phyloP scores from a whole-genome alignment of 2,329 filamentous ascomycete species.

The Metarhizium sp. region DNA sequence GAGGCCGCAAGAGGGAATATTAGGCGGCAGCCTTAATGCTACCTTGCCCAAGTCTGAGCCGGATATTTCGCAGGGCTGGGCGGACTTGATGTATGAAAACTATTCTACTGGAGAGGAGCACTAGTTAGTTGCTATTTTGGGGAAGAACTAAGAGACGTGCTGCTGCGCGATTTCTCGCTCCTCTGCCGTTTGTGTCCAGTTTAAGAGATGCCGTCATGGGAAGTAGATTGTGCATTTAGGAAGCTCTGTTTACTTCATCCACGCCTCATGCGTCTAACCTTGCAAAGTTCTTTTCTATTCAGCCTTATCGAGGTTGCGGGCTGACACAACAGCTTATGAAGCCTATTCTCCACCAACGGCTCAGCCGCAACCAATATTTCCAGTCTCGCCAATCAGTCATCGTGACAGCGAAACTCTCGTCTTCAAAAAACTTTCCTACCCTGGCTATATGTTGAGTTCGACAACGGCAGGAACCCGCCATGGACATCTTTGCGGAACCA shows the following conservation, averaged over 20 bases:
- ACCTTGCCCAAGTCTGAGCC: conserved; percentile 3
- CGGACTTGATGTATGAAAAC: conserved; percentile 3
- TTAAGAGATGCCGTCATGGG: too few species aligned
- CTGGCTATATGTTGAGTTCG: neutral
- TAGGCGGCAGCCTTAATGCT: conserved; percentile 8
- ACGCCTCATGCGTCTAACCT: too few species aligned
- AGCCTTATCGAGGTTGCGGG: neutral
- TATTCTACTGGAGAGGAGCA: conserved; percentile 7
- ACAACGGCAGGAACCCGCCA: neutral
- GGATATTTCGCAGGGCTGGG: conserved; percentile 4
- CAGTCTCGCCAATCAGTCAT: neutral
- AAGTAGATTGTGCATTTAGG: too few species aligned
- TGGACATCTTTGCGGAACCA: conserved; percentile 14
- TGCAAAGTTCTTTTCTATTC: too few species aligned
- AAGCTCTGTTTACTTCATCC: too few species aligned
- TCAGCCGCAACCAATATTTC: neutral
- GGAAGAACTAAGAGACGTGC: neutral
- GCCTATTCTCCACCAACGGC: neutral
- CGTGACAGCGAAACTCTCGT: neutral
- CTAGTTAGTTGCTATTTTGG: conserved; percentile 4
- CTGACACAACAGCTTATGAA: neutral
- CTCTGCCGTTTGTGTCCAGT: neutral
- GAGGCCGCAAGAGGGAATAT: conserved; percentile 8
- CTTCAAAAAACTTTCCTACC: neutral
- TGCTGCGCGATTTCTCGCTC: neutral